Evolutionary conservation across 2,329 filamentous ascomycete species (phyloP).

Genomic region (Alternaria consortialis): DNA sequence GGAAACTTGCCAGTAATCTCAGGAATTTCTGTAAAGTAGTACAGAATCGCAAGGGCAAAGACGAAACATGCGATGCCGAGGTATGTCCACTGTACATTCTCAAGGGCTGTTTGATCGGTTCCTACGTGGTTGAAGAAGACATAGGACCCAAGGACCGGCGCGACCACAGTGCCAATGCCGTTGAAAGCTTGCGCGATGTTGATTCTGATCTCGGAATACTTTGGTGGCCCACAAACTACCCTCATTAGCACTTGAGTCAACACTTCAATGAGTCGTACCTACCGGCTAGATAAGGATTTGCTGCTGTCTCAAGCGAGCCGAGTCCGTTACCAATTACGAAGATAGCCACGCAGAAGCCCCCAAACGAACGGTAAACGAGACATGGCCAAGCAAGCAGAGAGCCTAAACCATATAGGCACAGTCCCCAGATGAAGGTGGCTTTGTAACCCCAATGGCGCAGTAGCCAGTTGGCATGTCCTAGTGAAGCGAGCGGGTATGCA

Average conservation of each 20-base stretch:
- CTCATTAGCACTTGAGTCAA: neutral
- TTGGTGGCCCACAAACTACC: conserved; percentile 64
- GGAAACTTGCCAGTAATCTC: conserved; percentile 59
- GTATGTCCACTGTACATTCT: conserved; percentile 72
- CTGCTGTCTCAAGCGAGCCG: conserved; percentile 66
- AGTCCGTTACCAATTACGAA: conserved; percentile 64
- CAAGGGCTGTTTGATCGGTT: conserved; percentile 59
- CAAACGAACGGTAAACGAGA: conserved; percentile 64
- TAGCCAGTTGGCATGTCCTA: conserved; percentile 60
- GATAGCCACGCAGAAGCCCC: conserved; percentile 68
- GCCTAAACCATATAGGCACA: conserved; percentile 65
- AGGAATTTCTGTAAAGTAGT: conserved; percentile 64
- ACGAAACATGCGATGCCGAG: conserved; percentile 70
- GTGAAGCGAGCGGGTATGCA: conserved; percentile 59
- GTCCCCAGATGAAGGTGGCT: conserved; percentile 60
- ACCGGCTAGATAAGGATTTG: conserved; percentile 56
- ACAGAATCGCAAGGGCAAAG: conserved; percentile 64
- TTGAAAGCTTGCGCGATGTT: conserved; percentile 68
- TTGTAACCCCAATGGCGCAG: conserved; percentile 61
- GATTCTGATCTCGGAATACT: conserved; percentile 66
- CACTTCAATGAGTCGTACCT: neutral
- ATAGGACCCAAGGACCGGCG: conserved; percentile 66
- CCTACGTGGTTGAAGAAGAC: conserved; percentile 68
- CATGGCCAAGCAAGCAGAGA: conserved; percentile 68
- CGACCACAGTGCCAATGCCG: conserved; percentile 66